These are phyloP conservation scores for Paxillus rubicundulus DNA, from an alignment of 768 basidiomycete species.

Conservation along the genomic window DNA sequence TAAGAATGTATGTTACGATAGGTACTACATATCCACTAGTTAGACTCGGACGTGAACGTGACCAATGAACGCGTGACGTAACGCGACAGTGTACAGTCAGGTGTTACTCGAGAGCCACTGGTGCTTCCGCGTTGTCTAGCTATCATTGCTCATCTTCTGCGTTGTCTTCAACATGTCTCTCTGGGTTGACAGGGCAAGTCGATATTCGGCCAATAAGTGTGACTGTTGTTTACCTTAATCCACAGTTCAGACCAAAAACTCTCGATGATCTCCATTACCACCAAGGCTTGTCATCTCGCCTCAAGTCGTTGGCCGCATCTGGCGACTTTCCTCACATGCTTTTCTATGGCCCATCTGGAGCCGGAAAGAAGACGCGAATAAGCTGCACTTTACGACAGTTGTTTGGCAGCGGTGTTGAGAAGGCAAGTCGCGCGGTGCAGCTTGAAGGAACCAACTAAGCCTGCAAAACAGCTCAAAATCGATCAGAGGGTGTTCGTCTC, in stretches of 20 bases:
- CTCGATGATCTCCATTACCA: slow-evolving; percentile 92
- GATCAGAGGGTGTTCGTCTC: slow-evolving; percentile 96
- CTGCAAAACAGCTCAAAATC: slow-evolving; percentile 75
- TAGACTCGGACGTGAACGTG: too few species aligned
- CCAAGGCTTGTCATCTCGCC: slow-evolving; percentile 68
- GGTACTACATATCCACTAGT: too few species aligned
- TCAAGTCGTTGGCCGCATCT: slow-evolving; percentile 78
- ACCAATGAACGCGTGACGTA: slow-evolving; percentile 1
- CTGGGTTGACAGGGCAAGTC: slow-evolving; percentile 55
- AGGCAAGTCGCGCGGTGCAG: slow-evolving; percentile 47
- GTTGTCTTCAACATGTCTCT: slow-evolving; percentile 49
- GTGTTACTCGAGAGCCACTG: background rate
- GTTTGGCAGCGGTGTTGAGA: slow-evolving; percentile 91
- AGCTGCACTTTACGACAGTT: slow-evolving; percentile 84
- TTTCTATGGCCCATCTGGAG: slow-evolving; percentile 95
- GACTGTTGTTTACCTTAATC: slow-evolving; percentile 1
- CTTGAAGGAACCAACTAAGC: background rate
- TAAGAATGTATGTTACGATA: slow-evolving; percentile 5
- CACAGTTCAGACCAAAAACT: slow-evolving; percentile 78
- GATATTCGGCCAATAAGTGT: background rate
- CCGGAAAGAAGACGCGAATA: slow-evolving; percentile 97
- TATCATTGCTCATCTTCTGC: background rate
- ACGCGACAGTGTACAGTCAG: slow-evolving; percentile 6
- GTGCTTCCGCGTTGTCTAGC: too few species aligned
- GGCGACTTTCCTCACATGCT: slow-evolving; percentile 98